A percentile compares a stretch with the other conserved stretches of the same genome.
phyloP scores from a whole-genome alignment of 192 early-diverging fungal species.

The Backusella luteola region DNA sequence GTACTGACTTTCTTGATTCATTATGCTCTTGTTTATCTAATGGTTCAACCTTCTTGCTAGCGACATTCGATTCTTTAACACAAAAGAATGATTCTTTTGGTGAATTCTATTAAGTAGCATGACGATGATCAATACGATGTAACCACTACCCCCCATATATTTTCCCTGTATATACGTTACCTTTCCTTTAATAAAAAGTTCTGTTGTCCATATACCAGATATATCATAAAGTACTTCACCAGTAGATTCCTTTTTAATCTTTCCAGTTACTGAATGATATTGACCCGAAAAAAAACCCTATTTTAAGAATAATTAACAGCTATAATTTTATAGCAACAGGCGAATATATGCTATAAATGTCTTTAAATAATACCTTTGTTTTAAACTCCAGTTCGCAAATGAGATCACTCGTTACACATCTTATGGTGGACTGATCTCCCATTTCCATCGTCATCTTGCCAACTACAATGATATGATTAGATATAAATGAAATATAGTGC shows the following conservation, averaged over 20 bases:
- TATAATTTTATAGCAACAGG: not conserved
- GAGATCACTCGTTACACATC: conserved; percentile 69
- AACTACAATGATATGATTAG: conserved; percentile 33
- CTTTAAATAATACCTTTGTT: conserved; percentile 60
- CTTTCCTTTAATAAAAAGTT: conserved; percentile 56
- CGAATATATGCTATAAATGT: not conserved
- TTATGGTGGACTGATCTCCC: conserved; percentile 72
- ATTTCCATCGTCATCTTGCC: conserved; percentile 90
- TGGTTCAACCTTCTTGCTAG: not conserved
- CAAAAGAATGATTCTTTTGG: conserved; percentile 1
- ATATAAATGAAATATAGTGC: not conserved
- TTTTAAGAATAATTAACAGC: not conserved
- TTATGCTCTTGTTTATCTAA: conserved; percentile 10
- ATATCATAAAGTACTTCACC: conserved; percentile 78
- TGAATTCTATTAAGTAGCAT: not conserved
- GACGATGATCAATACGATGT: not conserved
- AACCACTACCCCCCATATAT: not conserved
- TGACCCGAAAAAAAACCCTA: conserved; percentile 74
- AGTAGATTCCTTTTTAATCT: conserved; percentile 75
- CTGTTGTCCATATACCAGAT: conserved; percentile 83
- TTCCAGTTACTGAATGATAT: conserved; percentile 78
- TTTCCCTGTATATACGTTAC: not conserved
- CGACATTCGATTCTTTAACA: not conserved
- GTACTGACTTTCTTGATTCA: conserved; percentile 11
- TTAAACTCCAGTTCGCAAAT: conserved; percentile 84